Evolutionary conservation across 1,284 basidiomycete genomes (phyloP).

Genomic region (Ceratobasidium sp.): DNA sequence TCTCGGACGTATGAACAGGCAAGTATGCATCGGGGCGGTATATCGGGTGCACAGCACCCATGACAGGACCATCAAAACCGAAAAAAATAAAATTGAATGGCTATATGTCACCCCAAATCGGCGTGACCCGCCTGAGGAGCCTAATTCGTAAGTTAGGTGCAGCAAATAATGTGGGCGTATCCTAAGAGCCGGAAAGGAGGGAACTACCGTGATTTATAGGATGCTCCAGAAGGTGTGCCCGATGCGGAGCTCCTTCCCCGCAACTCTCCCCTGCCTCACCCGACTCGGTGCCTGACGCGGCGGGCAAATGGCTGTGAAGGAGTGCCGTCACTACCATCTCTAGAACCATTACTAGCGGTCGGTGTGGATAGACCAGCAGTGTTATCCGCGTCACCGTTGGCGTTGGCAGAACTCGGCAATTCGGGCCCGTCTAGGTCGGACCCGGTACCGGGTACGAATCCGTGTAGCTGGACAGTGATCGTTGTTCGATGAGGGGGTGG

Average conservation of each 20-base stretch:
- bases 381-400: not conserved
- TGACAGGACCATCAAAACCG: too few relatives aligned
- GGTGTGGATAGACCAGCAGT: conserved; percentile 1
- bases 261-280: conserved; percentile 7
- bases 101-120: too few relatives aligned
- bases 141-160: too few relatives aligned
- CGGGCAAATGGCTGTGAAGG: conserved; percentile 15
- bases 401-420: not conserved
- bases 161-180: too few relatives aligned
- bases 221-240: conserved; percentile 16
- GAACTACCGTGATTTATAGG: too few relatives aligned
- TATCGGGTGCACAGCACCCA: too few relatives aligned
- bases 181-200: too few relatives aligned
- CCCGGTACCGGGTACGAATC: conserved; percentile 59
- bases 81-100: too few relatives aligned
- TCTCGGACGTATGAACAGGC: too few relatives aligned
- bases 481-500: conserved; percentile 67
- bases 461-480: conserved; percentile 73
- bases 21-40: too few relatives aligned
- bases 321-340: too few relatives aligned
- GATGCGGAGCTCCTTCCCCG: not conserved
- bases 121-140: too few relatives aligned
- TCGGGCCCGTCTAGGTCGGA: conserved; percentile 22
- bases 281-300: conserved; percentile 19
- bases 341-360: not conserved